These are phyloP conservation scores for Rhytidiadelphus loreus DNA, from an alignment of 225 moss, liverwort and hornwort species.

Conservation along the genomic window DNA sequence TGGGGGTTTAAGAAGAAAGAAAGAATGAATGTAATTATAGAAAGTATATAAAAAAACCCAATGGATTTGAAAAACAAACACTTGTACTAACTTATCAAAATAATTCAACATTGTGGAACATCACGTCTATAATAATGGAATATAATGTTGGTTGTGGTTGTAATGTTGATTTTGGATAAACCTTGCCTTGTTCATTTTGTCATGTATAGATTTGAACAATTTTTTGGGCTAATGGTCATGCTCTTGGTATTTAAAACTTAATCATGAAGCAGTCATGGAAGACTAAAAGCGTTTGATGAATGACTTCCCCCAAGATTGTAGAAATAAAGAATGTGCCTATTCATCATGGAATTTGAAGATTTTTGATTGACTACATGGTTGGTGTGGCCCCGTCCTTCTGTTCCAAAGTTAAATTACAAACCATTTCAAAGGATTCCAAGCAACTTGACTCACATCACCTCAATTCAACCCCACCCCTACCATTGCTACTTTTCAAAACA, in stretches of 20 bases:
- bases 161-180: not conserved
- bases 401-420: not conserved
- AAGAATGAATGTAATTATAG: accelerated
- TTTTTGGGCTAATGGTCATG: not conserved
- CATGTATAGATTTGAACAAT: accelerated
- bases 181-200: accelerated
- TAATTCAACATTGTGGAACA: not conserved
- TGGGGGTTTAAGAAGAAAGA: accelerated
- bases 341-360: not conserved
- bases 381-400: accelerated
- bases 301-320: accelerated
- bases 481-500: not conserved
- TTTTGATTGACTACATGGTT: accelerated
- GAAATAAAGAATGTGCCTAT: not conserved
- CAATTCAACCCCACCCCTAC: not conserved
- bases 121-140: not conserved
- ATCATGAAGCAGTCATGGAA: accelerated
- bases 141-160: not conserved
- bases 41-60: accelerated
- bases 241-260: accelerated
- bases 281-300: too few relatives aligned
- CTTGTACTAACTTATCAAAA: not conserved
- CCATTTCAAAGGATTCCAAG: not conserved
- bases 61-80: not conserved
- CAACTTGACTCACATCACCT: accelerated